Evolutionary conservation across 345 rosid species (phyloP), one percentile per base, ranked within the genome.

Genomic region (Salix koriyanagi): DNA sequence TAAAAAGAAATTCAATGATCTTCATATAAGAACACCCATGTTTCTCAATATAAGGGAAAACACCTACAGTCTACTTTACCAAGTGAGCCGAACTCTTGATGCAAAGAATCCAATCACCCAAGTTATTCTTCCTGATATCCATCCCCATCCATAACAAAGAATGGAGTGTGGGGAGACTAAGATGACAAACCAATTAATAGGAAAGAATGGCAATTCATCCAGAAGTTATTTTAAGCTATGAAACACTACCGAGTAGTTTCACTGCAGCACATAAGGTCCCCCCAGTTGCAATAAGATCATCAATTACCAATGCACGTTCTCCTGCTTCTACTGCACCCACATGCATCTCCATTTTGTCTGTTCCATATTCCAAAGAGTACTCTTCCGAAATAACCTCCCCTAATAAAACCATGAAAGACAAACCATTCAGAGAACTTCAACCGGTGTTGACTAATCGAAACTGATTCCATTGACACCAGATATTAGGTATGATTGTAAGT

Each of bases 201-300:
- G 16, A 14, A 44, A 13, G 5, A 44, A 12, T 44, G 16, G 16
- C 50, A 44, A 44, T 25, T 64, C 11, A 28, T n/a, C 34, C 26
- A 62, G 1, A 62, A 64, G 14, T 11, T n/a, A 69, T 61, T 10
- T 58, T 25, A 70, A 76, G 74, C 41, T 36, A 30, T 23, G 61
- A 52, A 72, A 21, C 44, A 71, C 13, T 91, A 96, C 99, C 99
- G 26, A 96, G 95, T 69, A 96, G 99, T 67, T 80, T 94, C 90
- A 91, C 84, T 52, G 99, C 99, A 77, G 99, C 99, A 78, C 82
- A 69, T 68, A 96, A 85, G 66, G 99, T 96, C 19, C 99, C 99
- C 65, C 99, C 99, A 2, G 99, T 96, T 54, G 99, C 99, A 83
- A 96, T 86, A 65, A 96, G 98, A 80, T 96, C 99, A 73, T 96